Conservation (phyloP, 1,139 yeast genomes). For the Eremothecium coryli region DNA sequence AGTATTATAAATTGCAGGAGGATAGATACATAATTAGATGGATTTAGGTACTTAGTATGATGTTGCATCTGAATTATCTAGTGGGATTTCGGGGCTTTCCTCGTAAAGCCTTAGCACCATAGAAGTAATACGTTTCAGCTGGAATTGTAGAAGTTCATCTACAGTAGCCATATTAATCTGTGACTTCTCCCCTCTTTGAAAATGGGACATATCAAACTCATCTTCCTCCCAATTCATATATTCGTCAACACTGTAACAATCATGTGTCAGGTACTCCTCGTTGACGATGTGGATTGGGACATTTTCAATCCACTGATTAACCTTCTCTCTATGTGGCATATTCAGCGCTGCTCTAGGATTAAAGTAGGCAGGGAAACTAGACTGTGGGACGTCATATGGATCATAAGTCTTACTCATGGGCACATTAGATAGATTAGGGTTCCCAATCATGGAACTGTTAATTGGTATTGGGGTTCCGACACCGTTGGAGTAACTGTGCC, state of each 20-base stretch:
- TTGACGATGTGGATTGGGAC: slow-evolving; percentile 38
- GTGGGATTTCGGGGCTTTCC: slow-evolving; percentile 9
- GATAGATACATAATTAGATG: neutral
- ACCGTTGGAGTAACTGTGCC: slow-evolving; percentile 6
- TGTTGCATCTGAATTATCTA: slow-evolving; percentile 6
- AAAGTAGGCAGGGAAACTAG: slow-evolving; percentile 36
- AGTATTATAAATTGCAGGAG: neutral
- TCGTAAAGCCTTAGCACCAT: slow-evolving; percentile 22
- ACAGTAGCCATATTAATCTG: slow-evolving; percentile 16
- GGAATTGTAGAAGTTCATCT: slow-evolving; percentile 25
- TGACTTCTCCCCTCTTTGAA: slow-evolving; percentile 6
- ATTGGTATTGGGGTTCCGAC: slow-evolving; percentile 7
- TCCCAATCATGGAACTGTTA: slow-evolving; percentile 6
- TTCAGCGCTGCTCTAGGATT: slow-evolving; percentile 50
- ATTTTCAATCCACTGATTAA: slow-evolving; percentile 48
- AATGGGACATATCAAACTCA: slow-evolving; percentile 19
- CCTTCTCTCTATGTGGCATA: slow-evolving; percentile 57
- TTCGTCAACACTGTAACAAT: slow-evolving; percentile 19
- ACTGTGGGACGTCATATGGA: slow-evolving; percentile 4
- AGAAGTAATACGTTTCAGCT: slow-evolving; percentile 25
- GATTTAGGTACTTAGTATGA: slow-evolving; percentile 1
- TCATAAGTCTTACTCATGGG: slow-evolving; percentile 4
- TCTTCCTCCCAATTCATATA: slow-evolving; percentile 28
- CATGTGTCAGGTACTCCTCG: slow-evolving; percentile 13
- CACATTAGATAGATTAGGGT: slow-evolving; percentile 4